These are phyloP conservation scores for Batkoa obscura DNA, from an alignment of 371 early-diverging fungal genomes.

Conservation along the genomic window DNA sequence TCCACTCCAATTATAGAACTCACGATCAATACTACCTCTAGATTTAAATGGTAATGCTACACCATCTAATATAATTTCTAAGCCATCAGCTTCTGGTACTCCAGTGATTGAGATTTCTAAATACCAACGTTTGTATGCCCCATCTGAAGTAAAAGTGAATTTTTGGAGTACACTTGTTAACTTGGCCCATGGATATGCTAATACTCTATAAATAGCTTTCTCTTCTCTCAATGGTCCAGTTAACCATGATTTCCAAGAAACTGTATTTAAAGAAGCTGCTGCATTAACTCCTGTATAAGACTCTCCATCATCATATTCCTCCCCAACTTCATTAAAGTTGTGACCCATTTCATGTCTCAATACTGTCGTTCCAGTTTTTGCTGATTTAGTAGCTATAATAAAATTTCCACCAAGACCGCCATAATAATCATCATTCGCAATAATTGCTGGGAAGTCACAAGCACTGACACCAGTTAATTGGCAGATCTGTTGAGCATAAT, in stretches of 20 bases:
- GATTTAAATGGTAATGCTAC: slow-evolving; percentile 20
- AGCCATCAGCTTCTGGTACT: slow-evolving; percentile 18
- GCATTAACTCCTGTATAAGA: slow-evolving; percentile 30
- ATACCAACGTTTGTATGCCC: slow-evolving; percentile 19
- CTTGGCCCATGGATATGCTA: slow-evolving; percentile 32
- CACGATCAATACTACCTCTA: slow-evolving; percentile 23
- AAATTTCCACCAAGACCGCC: slow-evolving; percentile 43
- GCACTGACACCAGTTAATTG: background rate
- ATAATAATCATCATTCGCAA: slow-evolving; percentile 31
- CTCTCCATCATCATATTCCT: slow-evolving; percentile 34
- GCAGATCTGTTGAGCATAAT: background rate
- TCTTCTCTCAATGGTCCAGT: slow-evolving; percentile 16
- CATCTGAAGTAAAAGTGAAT: slow-evolving; percentile 23
- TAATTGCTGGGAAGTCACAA: slow-evolving; percentile 33
- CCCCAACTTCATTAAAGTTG: slow-evolving; percentile 26
- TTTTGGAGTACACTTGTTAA: slow-evolving; percentile 23
- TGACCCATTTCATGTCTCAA: slow-evolving; percentile 37
- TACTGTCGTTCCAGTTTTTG: slow-evolving; percentile 27
- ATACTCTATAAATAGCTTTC: slow-evolving; percentile 14
- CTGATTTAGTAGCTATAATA: slow-evolving; percentile 28
- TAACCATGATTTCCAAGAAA: slow-evolving; percentile 31
- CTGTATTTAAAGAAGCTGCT: slow-evolving; percentile 8
- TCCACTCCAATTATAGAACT: slow-evolving; percentile 19
- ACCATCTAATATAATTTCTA: slow-evolving; percentile 20
- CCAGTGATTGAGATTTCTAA: slow-evolving; percentile 27